Conservation (phyloP, 2,329 filamentous ascomycete genomes). For the Alternaria sp. region DNA sequence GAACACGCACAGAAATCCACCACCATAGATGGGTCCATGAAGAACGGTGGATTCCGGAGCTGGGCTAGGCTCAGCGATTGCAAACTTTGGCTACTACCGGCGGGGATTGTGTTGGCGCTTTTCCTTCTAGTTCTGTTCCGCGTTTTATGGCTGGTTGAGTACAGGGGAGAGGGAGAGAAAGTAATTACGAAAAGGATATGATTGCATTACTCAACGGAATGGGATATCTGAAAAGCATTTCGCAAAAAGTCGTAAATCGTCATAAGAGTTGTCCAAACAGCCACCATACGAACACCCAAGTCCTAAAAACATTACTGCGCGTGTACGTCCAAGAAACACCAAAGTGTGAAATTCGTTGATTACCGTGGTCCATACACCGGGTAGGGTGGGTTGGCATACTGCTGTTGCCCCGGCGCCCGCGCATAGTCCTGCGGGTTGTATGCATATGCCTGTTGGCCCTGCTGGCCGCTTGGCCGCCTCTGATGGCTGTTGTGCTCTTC, state of each 20-base stretch:
- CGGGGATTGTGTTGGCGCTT: too few relatives aligned
- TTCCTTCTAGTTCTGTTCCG: too few relatives aligned
- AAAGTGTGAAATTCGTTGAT: neutral
- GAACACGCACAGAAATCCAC: too few relatives aligned
- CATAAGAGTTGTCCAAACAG: neutral
- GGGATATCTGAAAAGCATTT: conserved; percentile 10
- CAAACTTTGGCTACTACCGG: too few relatives aligned
- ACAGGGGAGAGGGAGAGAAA: too few relatives aligned
- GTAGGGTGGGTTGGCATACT: conserved; percentile 15
- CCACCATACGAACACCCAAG: neutral
- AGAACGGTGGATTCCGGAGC: too few relatives aligned
- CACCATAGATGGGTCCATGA: too few relatives aligned
- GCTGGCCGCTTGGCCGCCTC: conserved; percentile 20
- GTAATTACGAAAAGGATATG: too few relatives aligned
- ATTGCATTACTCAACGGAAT: conserved; percentile 3
- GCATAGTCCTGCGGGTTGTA: conserved; percentile 47
- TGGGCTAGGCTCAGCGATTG: too few relatives aligned
- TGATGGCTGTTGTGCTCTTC: conserved; percentile 39
- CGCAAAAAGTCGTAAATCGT: neutral
- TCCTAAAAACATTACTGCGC: neutral
- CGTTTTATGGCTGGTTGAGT: too few relatives aligned
- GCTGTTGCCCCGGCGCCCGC: conserved; percentile 13
- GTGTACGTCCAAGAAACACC: neutral
- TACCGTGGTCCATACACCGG: conserved; percentile 5
- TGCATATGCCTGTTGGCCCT: conserved; percentile 30